These are phyloP conservation scores for Atalantia buxifolia DNA, from an alignment of 345 rosid genomes.

Conservation along the genomic window DNA sequence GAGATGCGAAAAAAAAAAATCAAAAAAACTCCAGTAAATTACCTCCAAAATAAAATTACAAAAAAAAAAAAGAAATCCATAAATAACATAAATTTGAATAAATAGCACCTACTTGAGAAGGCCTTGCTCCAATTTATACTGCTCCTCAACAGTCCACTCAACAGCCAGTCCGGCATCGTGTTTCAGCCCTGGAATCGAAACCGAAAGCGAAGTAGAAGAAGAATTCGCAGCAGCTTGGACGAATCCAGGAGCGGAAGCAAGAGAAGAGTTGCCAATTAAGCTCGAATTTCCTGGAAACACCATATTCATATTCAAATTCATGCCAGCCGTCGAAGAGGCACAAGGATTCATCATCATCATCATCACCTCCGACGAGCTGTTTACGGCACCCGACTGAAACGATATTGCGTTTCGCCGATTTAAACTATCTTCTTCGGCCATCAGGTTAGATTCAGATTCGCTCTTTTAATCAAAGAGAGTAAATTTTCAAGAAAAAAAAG, in stretches of 20 bases:
- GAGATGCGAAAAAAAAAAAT: background rate
- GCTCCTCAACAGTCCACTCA: constrained; percentile 85
- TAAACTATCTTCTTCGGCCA: background rate
- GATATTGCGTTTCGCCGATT: background rate
- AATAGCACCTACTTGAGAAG: constrained; percentile 50
- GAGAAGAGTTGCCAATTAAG: constrained; percentile 30
- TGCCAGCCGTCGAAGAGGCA: constrained; percentile 14
- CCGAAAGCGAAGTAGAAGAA: constrained; percentile 46
- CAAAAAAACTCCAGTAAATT: background rate
- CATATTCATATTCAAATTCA: constrained; percentile 6
- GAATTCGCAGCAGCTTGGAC: constrained; percentile 27
- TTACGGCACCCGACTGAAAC: background rate
- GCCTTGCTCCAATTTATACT: constrained; percentile 64
- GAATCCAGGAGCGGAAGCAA: constrained; percentile 7
- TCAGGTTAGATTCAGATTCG: background rate
- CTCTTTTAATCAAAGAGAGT: no score
- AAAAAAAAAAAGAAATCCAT: background rate
- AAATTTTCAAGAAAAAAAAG: no score
- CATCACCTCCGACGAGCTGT: constrained; percentile 41
- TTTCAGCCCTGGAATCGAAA: constrained; percentile 49
- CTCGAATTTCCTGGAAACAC: constrained; percentile 36
- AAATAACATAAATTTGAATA: no score
- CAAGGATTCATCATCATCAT: background rate
- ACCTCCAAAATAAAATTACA: background rate
- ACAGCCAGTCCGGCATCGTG: constrained; percentile 59